Base-by-base conservation (phyloP, 1,139 yeast species). In the Taphrina sp. region DNA sequence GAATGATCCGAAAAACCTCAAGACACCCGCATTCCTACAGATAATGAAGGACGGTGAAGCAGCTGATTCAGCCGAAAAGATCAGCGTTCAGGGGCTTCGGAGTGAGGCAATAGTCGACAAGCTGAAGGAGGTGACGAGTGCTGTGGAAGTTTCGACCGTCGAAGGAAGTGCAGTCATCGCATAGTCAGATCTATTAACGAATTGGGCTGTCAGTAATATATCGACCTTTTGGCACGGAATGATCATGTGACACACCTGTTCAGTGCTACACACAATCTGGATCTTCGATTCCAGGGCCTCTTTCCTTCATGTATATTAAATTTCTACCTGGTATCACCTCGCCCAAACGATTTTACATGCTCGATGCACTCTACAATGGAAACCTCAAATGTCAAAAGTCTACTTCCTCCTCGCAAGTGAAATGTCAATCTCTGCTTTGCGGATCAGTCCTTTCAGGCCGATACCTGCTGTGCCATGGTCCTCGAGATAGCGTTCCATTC, bases 401-500 rank as follows among this genome's bases (percentile, higher is more conserved):
- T n/a, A 37, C 37, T 44, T 20, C 53, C 31, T 36, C 31, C 22
- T 47, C 10, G 46, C 37, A n/a, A 31, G 33, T 8, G 39, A 16
- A 5, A 29, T 19, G 17, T 49, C 54, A 2, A 38, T 39, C 31
- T 52, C 56, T 7, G 51, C 46, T 28, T 52, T 44, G 14, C 56
- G 43, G 16, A 57, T 24, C 34, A 54, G 12, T 8, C 39, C 58
- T 33, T 49, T 58, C 14, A 59, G 36, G 4, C 61, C 61, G 31
- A 54, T 10, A 2, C 61, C 61, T 16, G 44, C 44, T 4, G 49
- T 34, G n/a, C 51, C 38, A 28, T 67, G 63, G 38, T 66, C 64
- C 29, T 66, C 72, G 43, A 81, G 65, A 70, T 75, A 78, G 3
- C 61, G 59, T 60, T 82, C 85, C 57, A 83, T 66, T 52, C 64